Conservation (phyloP, 2,329 filamentous ascomycete species). For the Penicillium thymicola region DNA sequence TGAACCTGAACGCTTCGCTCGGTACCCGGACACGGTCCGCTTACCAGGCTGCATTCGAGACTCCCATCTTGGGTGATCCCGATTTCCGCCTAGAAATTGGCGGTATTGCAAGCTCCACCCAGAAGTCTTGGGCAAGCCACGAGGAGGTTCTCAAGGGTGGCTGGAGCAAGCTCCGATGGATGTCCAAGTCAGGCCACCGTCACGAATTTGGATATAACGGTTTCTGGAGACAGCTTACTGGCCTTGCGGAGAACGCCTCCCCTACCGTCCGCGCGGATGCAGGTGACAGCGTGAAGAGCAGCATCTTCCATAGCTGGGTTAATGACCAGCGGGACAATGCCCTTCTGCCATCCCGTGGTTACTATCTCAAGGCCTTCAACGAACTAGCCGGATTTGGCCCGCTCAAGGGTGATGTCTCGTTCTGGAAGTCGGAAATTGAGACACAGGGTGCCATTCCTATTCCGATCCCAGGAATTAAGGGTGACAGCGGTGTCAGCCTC, state of each 20-base stretch:
- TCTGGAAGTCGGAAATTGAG: slow-evolving; percentile 88
- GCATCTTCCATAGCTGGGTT: slow-evolving; percentile 75
- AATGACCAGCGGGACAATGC: slow-evolving; percentile 80
- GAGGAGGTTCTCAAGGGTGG: slow-evolving; percentile 83
- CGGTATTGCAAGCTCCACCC: slow-evolving; percentile 74
- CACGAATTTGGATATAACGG: slow-evolving; percentile 79
- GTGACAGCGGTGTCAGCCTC: slow-evolving; percentile 73
- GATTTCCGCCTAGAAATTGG: slow-evolving; percentile 76
- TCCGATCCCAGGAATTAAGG: slow-evolving; percentile 64
- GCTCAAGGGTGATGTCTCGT: slow-evolving; percentile 84
- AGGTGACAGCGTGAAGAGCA: slow-evolving; percentile 87
- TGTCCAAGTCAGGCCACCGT: slow-evolving; percentile 60
- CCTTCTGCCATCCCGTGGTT: slow-evolving; percentile 77
- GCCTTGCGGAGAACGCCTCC: slow-evolving; percentile 70
- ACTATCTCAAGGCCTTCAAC: slow-evolving; percentile 70
- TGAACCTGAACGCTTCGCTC: slow-evolving; percentile 81
- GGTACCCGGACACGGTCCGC: slow-evolving; percentile 89
- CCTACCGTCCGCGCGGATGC: slow-evolving; percentile 79
- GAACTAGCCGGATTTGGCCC: slow-evolving; percentile 87
- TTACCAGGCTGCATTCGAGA: slow-evolving; percentile 81
- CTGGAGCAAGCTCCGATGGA: slow-evolving; percentile 72
- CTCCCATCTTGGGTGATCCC: slow-evolving; percentile 79
- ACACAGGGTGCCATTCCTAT: slow-evolving; percentile 72
- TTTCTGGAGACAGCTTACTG: slow-evolving; percentile 85
- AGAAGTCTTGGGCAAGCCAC: slow-evolving; percentile 91